phyloP scores from a whole-genome alignment of 192 early-diverging fungal species.

The Dispira simplex region DNA sequence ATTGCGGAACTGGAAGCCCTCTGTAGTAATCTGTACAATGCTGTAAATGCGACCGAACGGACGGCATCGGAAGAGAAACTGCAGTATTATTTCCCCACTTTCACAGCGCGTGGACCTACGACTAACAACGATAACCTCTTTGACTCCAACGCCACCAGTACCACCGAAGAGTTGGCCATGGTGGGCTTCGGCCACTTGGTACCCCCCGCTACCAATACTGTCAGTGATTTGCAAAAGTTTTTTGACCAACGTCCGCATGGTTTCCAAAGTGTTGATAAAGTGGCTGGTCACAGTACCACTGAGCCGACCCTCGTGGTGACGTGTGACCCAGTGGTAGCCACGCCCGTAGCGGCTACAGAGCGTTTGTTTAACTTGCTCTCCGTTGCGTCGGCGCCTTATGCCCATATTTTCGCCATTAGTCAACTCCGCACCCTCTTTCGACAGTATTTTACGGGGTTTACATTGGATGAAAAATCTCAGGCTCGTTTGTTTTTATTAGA shows the following conservation, averaged over 20 bases:
- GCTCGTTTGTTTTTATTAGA: conserved; percentile 38
- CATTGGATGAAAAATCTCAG: conserved; percentile 9
- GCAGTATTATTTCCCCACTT: conserved; percentile 51
- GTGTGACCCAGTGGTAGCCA: conserved; percentile 18
- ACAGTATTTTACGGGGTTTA: conserved; percentile 9
- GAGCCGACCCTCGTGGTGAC: conserved; percentile 10
- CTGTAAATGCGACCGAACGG: conserved; percentile 31
- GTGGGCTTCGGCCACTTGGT: conserved; percentile 9
- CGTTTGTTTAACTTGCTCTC: conserved; percentile 41
- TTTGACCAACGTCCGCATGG: neutral
- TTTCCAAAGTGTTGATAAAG: neutral
- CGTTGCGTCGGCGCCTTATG: conserved; percentile 44
- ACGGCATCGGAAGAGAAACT: conserved; percentile 35
- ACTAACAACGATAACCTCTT: conserved; percentile 19
- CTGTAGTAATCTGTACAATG: conserved; percentile 35
- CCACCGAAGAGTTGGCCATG: conserved; percentile 11
- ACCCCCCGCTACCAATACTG: neutral
- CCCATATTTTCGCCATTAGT: conserved; percentile 26
- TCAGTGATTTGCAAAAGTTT: neutral
- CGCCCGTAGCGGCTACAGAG: conserved; percentile 38
- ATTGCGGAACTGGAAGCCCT: conserved; percentile 10
- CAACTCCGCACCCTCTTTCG: conserved; percentile 11
- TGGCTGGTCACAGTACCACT: neutral
- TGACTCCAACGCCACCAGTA: conserved; percentile 23
- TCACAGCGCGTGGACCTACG: conserved; percentile 16